Evolutionary conservation across 805 yeast genomes (phyloP).

Genomic region (Candida coquimbonensis): DNA sequence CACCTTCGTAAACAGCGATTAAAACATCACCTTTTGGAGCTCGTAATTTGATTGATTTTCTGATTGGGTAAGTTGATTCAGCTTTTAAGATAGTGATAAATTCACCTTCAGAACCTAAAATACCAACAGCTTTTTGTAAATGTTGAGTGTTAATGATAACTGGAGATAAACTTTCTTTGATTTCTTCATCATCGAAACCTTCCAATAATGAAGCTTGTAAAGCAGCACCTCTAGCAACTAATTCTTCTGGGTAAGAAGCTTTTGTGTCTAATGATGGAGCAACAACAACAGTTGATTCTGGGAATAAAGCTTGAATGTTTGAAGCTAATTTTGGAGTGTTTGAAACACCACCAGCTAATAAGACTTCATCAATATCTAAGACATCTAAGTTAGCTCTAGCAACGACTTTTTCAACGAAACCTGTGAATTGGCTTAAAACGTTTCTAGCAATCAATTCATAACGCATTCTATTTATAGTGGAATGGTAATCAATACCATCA

Average conservation of each 20-base stretch:
- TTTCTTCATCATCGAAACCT: conserved; percentile 76
- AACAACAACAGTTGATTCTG: conserved; percentile 65
- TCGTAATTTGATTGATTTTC: conserved; percentile 60
- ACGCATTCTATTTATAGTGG: conserved; percentile 89
- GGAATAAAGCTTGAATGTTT: conserved; percentile 68
- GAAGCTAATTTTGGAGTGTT: conserved; percentile 86
- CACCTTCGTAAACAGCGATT: conserved; percentile 78
- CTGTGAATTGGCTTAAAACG: conserved; percentile 67
- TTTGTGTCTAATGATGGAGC: conserved; percentile 76
- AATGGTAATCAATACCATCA: conserved; percentile 89
- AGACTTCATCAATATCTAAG: conserved; percentile 83
- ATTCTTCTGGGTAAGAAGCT: conserved; percentile 82
- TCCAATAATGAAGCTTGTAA: conserved; percentile 86
- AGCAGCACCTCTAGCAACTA: conserved; percentile 91
- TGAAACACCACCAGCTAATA: conserved; percentile 90
- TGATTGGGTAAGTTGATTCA: conserved; percentile 88
- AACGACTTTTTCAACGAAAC: conserved; percentile 68
- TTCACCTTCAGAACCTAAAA: conserved; percentile 63
- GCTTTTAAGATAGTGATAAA: conserved; percentile 69
- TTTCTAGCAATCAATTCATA: conserved; percentile 81
- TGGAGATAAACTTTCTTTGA: conserved; percentile 74
- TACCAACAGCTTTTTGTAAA: conserved; percentile 75
- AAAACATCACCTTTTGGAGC: conserved; percentile 55
- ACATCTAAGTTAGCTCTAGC: conserved; percentile 78
- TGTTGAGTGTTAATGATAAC: conserved; percentile 86